Conservation (phyloP, 2,329 filamentous ascomycete species). For the Septoria linicola region DNA sequence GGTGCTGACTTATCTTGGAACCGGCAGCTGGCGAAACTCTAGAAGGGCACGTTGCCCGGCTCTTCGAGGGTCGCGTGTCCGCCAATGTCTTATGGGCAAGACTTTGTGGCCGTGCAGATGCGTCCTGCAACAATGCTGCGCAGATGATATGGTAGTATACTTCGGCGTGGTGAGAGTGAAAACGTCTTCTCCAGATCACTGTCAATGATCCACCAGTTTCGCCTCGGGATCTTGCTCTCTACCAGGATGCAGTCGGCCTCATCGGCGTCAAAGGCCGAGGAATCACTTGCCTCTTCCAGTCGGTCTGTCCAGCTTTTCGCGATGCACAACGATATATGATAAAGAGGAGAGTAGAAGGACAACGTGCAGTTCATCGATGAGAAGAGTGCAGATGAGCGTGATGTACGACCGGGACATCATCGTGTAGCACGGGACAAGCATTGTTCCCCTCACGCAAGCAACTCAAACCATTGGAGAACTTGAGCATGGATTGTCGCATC, state of each 20-base stretch:
- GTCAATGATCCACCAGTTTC: neutral
- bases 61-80: neutral
- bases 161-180: neutral
- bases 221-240: slow-evolving; percentile 5
- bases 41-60: no score
- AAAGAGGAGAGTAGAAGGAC: neutral
- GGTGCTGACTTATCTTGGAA: neutral
- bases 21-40: neutral
- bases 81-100: neutral
- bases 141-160: no score
- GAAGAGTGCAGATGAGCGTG: neutral
- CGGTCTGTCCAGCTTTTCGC: neutral
- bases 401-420: neutral
- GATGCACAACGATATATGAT: neutral
- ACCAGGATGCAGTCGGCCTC: slow-evolving; percentile 6
- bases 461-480: slow-evolving; percentile 4
- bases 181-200: neutral
- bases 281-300: slow-evolving; percentile 11
- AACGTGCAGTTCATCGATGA: neutral
- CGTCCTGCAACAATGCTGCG: no score
- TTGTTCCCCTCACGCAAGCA: slow-evolving; percentile 14
- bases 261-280: slow-evolving; percentile 1
- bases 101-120: no score
- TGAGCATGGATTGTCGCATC: slow-evolving; percentile 3
- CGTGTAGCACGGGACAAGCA: neutral